A percentile compares a stretch with the other conserved stretches of the same genome.
Conservation (phyloP, 805 yeast species). For the Candida xyloterini region DNA sequence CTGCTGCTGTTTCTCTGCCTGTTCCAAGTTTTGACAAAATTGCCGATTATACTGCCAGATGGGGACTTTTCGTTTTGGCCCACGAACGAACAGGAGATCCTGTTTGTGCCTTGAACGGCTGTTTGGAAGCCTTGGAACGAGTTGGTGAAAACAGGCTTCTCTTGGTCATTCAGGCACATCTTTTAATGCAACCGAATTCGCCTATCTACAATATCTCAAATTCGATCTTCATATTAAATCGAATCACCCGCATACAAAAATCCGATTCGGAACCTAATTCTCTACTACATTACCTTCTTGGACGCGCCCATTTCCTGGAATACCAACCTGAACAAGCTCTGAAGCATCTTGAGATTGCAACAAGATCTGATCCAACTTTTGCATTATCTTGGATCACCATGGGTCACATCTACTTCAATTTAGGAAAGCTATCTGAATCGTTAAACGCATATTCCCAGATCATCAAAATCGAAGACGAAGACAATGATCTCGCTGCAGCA, state of each 20-base stretch:
- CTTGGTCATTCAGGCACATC: constrained; percentile 47
- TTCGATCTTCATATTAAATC: constrained; percentile 38
- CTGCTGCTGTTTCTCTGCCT: constrained; percentile 48
- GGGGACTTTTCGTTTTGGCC: constrained; percentile 53
- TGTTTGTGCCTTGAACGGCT: constrained; percentile 46
- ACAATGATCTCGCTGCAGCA: constrained; percentile 40
- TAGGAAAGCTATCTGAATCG: constrained; percentile 63
- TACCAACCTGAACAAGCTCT: constrained; percentile 51
- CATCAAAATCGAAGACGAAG: constrained; percentile 32
- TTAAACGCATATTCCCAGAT: constrained; percentile 68
- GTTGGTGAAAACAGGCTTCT: constrained; percentile 45
- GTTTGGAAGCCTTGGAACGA: constrained; percentile 45
- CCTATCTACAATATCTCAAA: constrained; percentile 32
- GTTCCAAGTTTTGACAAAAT: constrained; percentile 43
- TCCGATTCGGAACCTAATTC: constrained; percentile 42
- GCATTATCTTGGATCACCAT: constrained; percentile 69
- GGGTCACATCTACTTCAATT: constrained; percentile 55
- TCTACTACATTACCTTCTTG: constrained; percentile 55
- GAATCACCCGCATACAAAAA: constrained; percentile 28
- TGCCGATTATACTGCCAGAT: constrained; percentile 47
- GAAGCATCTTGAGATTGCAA: constrained; percentile 52
- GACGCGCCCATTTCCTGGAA: constrained; percentile 47
- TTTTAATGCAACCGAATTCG: constrained; percentile 36
- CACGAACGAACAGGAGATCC: constrained; percentile 51
- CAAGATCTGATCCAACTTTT: constrained; percentile 48